Evolutionary conservation across 2,329 filamentous ascomycete genomes (phyloP).

Genomic region (Metarhizium sp.): DNA sequence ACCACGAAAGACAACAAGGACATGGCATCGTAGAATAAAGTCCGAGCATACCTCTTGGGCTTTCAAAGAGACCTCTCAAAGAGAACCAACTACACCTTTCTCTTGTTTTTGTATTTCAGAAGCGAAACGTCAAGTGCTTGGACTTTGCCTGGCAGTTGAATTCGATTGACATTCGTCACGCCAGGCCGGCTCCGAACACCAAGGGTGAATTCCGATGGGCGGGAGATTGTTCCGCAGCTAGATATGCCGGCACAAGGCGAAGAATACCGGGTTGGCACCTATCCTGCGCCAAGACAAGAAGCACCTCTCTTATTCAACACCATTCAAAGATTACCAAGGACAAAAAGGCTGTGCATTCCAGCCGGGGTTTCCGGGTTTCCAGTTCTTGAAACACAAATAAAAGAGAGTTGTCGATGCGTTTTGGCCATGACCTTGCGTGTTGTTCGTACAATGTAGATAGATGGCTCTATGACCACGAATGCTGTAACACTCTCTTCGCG

Average conservation of each 20-base stretch:
- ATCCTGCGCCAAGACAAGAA: not conserved
- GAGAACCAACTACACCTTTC: too few species aligned
- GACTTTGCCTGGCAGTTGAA: not conserved
- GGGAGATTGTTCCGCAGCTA: constrained; percentile 1
- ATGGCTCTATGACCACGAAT: too few species aligned
- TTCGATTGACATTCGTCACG: not conserved
- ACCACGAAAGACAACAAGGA: too few species aligned
- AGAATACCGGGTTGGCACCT: not conserved
- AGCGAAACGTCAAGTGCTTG: too few species aligned
- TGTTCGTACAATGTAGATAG: too few species aligned
- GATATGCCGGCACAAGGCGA: constrained; percentile 7
- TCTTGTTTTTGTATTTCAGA: too few species aligned
- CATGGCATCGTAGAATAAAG: too few species aligned
- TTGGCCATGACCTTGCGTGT: not conserved
- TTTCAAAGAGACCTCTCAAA: too few species aligned
- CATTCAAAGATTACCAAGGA: not conserved
- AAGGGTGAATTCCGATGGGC: not conserved
- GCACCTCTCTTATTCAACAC: not conserved
- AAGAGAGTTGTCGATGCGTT: not conserved
- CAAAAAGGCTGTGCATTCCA: not conserved
- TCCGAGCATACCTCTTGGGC: too few species aligned
- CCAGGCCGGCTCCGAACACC: not conserved
- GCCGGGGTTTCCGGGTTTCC: too few species aligned
- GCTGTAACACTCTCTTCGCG: not conserved
- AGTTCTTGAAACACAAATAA: too few species aligned